These are phyloP conservation scores for Phytopythium litorale DNA, from an alignment of 352 stramenopile species.

Conservation along the genomic window DNA sequence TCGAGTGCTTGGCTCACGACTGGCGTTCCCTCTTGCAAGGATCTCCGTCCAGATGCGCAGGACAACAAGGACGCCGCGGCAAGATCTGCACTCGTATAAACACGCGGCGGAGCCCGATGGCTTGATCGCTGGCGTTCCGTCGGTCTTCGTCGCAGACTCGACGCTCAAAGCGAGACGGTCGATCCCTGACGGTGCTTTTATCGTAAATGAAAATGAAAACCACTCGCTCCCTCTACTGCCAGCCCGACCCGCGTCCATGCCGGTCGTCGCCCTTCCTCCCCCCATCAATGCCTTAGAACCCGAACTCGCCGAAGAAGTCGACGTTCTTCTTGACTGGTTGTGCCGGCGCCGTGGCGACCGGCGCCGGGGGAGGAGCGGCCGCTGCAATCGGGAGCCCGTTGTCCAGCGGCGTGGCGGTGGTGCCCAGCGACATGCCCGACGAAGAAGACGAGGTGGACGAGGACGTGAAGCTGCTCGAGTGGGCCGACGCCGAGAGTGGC, in stretches of 20 bases:
- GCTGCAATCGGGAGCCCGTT: background rate
- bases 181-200: background rate
- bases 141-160: background rate
- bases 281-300: constrained; percentile 35
- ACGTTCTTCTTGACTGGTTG: constrained; percentile 73
- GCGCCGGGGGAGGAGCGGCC: constrained; percentile 16
- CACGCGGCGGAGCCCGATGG: too few relatives aligned
- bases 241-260: background rate
- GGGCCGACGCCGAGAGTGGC: constrained; percentile 16
- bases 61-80: too few relatives aligned
- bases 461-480: constrained; percentile 38
- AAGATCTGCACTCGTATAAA: too few relatives aligned
- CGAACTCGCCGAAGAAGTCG: constrained; percentile 83
- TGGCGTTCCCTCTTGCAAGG: background rate
- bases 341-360: constrained; percentile 19
- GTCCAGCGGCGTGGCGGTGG: constrained; percentile 18
- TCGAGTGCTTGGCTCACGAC: background rate
- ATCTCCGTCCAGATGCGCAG: too few relatives aligned
- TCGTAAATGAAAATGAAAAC: constrained; percentile 6
- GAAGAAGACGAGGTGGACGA: constrained; percentile 29
- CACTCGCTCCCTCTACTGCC: background rate
- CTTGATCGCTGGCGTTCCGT: background rate
- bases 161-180: background rate
- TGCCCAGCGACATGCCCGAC: constrained; percentile 18
- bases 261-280: background rate